A percentile compares a stretch with the other conserved stretches of the same genome.
Evolutionary conservation across 164 flowering plant genomes (phyloP).

Genomic region (Akebia trifoliata): DNA sequence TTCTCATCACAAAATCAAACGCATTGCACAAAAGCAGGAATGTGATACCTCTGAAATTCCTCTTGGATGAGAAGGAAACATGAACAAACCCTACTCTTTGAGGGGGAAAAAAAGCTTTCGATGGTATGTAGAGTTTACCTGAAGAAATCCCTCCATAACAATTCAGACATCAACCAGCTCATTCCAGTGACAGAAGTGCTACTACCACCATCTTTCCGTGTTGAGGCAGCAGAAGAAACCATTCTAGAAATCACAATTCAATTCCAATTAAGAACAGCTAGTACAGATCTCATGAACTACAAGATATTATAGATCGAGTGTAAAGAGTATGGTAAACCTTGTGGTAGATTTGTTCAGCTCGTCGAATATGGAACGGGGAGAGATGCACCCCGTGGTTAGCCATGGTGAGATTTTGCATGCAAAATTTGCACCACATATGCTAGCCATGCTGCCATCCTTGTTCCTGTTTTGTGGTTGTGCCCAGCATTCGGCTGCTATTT

Average conservation of each 20-base stretch:
- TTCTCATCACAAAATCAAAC: background rate
- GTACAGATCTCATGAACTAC: background rate
- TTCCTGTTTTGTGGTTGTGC: slow-evolving; percentile 61
- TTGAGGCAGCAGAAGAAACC: slow-evolving; percentile 46
- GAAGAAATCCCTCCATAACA: slow-evolving; percentile 99
- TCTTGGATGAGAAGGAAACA: background rate
- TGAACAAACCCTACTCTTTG: background rate
- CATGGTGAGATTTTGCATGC: slow-evolving; percentile 95
- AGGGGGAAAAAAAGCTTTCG: background rate
- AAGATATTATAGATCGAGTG: background rate
- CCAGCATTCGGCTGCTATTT: slow-evolving; percentile 73
- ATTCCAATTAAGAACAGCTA: slow-evolving; percentile 6
- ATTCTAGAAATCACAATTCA: slow-evolving; percentile 31
- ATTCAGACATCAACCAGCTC: slow-evolving; percentile 89
- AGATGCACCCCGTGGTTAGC: slow-evolving; percentile 89
- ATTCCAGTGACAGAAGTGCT: slow-evolving; percentile 48
- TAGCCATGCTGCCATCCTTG: slow-evolving; percentile 40
- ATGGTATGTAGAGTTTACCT: slow-evolving; percentile 39
- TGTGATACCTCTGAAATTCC: no score
- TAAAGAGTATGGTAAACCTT: slow-evolving; percentile 33
- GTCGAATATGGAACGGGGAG: slow-evolving; percentile 91
- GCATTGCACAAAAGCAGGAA: background rate
- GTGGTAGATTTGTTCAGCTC: slow-evolving; percentile 70
- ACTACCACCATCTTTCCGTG: slow-evolving; percentile 41
- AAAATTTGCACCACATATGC: slow-evolving; percentile 89